Conservation (phyloP, 2,329 filamentous ascomycete species). For the Fusarium lyarnte region DNA sequence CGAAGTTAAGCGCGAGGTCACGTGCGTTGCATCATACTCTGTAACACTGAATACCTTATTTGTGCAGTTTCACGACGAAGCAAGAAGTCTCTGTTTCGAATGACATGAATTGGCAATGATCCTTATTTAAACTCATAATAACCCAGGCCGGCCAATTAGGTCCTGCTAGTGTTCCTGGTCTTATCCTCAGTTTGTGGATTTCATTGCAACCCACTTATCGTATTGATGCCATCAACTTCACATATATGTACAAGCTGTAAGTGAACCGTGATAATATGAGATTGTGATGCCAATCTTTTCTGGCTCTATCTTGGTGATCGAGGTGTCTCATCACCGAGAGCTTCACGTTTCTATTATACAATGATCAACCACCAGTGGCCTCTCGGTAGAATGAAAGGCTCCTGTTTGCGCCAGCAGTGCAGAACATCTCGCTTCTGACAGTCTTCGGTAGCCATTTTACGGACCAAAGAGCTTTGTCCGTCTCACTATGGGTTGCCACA, state of each 20-base stretch:
- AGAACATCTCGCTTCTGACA: constrained; percentile 75
- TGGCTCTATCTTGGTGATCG: neutral
- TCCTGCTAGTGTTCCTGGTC: neutral
- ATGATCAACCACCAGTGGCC: constrained; percentile 60
- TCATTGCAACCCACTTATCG: neutral
- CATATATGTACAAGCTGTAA: neutral
- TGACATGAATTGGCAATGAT: neutral
- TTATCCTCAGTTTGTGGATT: neutral
- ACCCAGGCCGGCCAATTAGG: neutral
- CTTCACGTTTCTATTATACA: neutral
- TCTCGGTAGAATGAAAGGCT: constrained; percentile 86
- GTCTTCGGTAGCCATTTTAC: constrained; percentile 85
- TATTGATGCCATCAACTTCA: neutral
- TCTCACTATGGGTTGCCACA: constrained; percentile 93
- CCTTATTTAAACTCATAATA: neutral
- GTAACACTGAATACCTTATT: neutral
- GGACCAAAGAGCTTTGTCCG: constrained; percentile 84
- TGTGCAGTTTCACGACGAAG: neutral
- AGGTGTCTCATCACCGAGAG: neutral
- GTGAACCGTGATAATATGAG: neutral
- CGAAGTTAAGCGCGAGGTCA: constrained; percentile 59
- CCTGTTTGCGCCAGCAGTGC: constrained; percentile 78
- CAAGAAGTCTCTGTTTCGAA: neutral
- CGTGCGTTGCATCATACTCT: constrained; percentile 50
- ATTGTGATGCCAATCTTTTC: neutral